Conservation (phyloP, 169 alveolate species). For the Plasmodium blacklocki region DNA sequence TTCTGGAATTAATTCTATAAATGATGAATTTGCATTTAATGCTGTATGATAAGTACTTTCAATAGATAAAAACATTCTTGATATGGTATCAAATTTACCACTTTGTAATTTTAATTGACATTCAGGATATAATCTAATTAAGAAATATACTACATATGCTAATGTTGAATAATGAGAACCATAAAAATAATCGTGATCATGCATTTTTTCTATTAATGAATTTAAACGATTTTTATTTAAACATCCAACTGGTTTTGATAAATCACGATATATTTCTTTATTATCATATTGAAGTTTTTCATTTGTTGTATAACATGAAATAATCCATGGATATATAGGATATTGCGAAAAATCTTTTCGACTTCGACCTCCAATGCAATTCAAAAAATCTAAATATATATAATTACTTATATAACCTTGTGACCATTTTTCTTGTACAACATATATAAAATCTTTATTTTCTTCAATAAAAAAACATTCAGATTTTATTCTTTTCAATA, state of each 20-base stretch:
- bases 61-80: slow-evolving; percentile 84
- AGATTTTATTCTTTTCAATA: slow-evolving; percentile 78
- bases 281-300: slow-evolving; percentile 79
- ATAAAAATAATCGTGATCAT: slow-evolving; percentile 90
- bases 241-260: slow-evolving; percentile 94
- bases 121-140: slow-evolving; percentile 95
- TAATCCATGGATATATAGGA: slow-evolving; percentile 98
- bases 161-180: slow-evolving; percentile 98
- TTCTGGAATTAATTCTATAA: slow-evolving; percentile 95
- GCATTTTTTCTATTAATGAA: slow-evolving; percentile 88
- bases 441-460: slow-evolving; percentile 81
- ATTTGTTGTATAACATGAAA: slow-evolving; percentile 87
- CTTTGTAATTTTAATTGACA: slow-evolving; percentile 95
- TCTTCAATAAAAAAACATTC: slow-evolving; percentile 81
- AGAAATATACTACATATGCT: slow-evolving; percentile 96
- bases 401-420: slow-evolving; percentile 94
- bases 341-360: slow-evolving; percentile 95
- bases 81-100: slow-evolving; percentile 91
- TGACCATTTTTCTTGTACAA: slow-evolving; percentile 90
- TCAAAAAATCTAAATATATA: slow-evolving; percentile 94
- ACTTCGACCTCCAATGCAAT: slow-evolving; percentile 94
- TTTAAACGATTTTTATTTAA: slow-evolving; percentile 87
- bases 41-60: slow-evolving; percentile 83
- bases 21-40: slow-evolving; percentile 88
- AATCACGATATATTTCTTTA: slow-evolving; percentile 89